Percentiles rank a stretch among this genome's conserved stretches.
phyloP scores from a whole-genome alignment of 129 eudicot genomes.

The Helianthus tuberosus region DNA sequence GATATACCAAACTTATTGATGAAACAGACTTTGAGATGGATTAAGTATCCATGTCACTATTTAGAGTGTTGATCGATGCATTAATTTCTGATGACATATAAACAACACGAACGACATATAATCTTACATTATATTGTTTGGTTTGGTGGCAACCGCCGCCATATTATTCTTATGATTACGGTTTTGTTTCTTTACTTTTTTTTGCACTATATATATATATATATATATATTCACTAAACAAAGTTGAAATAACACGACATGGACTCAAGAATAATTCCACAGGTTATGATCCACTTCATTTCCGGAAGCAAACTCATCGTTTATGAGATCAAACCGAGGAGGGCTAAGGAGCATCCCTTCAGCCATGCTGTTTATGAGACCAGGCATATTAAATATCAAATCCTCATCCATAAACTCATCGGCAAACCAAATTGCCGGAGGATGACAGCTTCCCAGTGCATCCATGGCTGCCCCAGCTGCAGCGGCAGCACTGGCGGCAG shows the following conservation, averaged over 20 bases:
- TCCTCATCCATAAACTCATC: conserved; percentile 49
- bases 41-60: conserved; percentile 15
- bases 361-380: conserved; percentile 48
- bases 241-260: not conserved
- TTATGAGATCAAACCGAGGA: conserved; percentile 30
- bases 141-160: not conserved
- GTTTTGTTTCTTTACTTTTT: not conserved
- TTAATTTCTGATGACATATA: not conserved
- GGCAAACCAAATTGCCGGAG: conserved; percentile 15
- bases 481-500: conserved; percentile 44
- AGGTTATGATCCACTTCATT: conserved; percentile 22
- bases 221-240: not conserved
- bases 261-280: conserved; percentile 34
- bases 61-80: not conserved
- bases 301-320: conserved; percentile 19
- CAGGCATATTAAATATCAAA: conserved; percentile 49
- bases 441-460: conserved; percentile 24
- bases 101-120: not conserved
- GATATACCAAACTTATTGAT: conserved; percentile 6
- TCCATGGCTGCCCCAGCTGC: conserved; percentile 48
- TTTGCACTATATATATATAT: not conserved
- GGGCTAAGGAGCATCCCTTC: conserved; percentile 60
- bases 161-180: conserved; percentile 17
- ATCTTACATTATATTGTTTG: not conserved
- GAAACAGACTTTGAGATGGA: not conserved